A percentile compares a stretch with the other conserved stretches of the same genome.
Evolutionary conservation across 805 yeast genomes (phyloP).

Genomic region (Candida morakotiae): DNA sequence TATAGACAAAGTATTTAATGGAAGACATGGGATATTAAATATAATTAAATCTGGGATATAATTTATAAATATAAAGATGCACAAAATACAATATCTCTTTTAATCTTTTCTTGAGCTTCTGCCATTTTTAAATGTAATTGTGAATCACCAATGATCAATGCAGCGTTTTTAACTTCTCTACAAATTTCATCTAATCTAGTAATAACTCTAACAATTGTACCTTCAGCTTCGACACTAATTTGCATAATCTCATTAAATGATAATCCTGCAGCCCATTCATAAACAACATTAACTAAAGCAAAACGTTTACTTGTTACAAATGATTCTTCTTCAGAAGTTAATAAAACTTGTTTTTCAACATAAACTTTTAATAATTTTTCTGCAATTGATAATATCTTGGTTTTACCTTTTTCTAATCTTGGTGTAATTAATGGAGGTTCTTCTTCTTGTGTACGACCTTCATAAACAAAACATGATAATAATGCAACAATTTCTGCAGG

Average conservation of each 20-base stretch:
- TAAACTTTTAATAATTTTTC: constrained; percentile 58
- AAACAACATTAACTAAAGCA: constrained; percentile 88
- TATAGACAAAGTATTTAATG: constrained; percentile 21
- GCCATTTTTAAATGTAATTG: constrained; percentile 85
- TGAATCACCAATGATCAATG: constrained; percentile 91
- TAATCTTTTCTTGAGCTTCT: constrained; percentile 89
- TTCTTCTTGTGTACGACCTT: constrained; percentile 66
- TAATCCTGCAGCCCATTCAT: constrained; percentile 96
- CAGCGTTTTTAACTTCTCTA: constrained; percentile 90
- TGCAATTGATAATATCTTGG: constrained; percentile 67
- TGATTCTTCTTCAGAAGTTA: constrained; percentile 81
- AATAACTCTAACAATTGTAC: constrained; percentile 93
- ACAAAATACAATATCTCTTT: constrained; percentile 95
- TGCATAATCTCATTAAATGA: constrained; percentile 89
- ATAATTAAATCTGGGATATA: constrained; percentile 4
- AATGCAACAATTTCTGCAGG: constrained; percentile 97
- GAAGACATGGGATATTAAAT: constrained; percentile 25
- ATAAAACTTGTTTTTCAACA: constrained; percentile 61
- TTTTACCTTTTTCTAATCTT: constrained; percentile 66
- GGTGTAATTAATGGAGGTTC: constrained; percentile 72
- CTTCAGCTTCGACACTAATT: constrained; percentile 87
- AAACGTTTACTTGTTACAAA: constrained; percentile 82
- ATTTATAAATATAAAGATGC: constrained; percentile 79
- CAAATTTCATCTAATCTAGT: constrained; percentile 93
- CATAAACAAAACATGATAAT: constrained; percentile 87